Percentiles rank a stretch among this genome's conserved stretches.
Evolutionary conservation across 257 asterid genomes (phyloP).

Genomic region (Solanum appendiculatum): DNA sequence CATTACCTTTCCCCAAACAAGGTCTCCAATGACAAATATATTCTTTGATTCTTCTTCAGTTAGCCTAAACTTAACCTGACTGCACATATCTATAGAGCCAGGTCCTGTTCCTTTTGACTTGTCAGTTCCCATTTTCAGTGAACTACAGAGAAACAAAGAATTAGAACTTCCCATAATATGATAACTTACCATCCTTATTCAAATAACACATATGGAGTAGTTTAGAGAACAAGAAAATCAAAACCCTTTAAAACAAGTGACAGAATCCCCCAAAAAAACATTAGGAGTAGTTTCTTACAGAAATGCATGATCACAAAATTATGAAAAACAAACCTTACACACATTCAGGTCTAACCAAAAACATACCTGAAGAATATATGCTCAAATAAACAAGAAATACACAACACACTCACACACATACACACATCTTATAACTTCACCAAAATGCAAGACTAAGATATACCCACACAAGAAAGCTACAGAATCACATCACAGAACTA

Average conservation of each 20-base stretch:
- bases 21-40: background rate
- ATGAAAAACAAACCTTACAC: background rate
- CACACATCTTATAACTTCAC: background rate
- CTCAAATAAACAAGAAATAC: background rate
- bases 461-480: background rate
- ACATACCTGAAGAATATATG: background rate
- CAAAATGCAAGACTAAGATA: background rate
- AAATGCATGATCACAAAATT: background rate
- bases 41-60: background rate
- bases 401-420: background rate
- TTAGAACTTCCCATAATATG: background rate
- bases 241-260: background rate
- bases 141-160: background rate
- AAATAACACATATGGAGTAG: background rate
- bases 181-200: background rate
- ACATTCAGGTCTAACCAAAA: background rate
- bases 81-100: slow-evolving; percentile 1
- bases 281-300: background rate
- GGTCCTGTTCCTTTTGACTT: background rate
- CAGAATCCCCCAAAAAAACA: background rate
- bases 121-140: background rate
- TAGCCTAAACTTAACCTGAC: slow-evolving; percentile 5
- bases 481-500: background rate
- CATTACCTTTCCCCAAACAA: slow-evolving; percentile 17
- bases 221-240: background rate